A percentile compares a stretch with the other conserved stretches of the same genome.
Conservation (phyloP, 805 yeast genomes). For the Kazachstania kunashirensis region DNA sequence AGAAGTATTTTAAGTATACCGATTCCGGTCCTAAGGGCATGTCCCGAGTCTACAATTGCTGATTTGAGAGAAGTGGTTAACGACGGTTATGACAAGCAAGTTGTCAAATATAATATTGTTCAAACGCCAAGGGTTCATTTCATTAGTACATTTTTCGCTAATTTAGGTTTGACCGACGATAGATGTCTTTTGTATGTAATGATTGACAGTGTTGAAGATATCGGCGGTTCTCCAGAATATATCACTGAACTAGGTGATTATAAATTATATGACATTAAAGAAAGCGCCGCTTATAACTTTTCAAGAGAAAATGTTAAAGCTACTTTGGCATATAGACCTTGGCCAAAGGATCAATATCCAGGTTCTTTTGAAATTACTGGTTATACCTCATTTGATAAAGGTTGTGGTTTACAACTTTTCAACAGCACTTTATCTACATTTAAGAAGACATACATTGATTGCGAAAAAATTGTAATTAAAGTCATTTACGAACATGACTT, state of each 20-base stretch:
- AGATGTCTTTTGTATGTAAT: not conserved
- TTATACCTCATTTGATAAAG: conserved; percentile 37
- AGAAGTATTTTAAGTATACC: conserved; percentile 1
- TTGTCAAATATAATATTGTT: not conserved
- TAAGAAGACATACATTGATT: conserved; percentile 2
- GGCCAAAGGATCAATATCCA: conserved; percentile 4
- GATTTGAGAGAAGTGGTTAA: not conserved
- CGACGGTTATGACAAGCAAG: conserved; percentile 2
- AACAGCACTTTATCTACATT: conserved; percentile 11
- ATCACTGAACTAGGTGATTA: not conserved
- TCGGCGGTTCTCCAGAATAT: not conserved
- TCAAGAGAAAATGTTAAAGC: conserved; percentile 20
- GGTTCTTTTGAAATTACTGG: conserved; percentile 39
- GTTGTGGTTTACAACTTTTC: conserved; percentile 11
- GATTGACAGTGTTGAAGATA: not conserved
- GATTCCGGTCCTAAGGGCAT: not conserved
- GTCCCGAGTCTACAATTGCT: conserved; percentile 1
- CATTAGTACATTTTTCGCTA: not conserved
- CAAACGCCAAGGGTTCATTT: conserved; percentile 1
- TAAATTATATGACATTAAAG: not conserved
- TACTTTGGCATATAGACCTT: conserved; percentile 30
- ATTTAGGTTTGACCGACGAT: not conserved
- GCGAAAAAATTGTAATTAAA: conserved; percentile 27
- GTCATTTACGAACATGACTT: conserved; percentile 43
- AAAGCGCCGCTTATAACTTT: not conserved